These are phyloP conservation scores for Physcomitrium patens DNA, from an alignment of 225 moss, liverwort and hornwort genomes.

Conservation along the genomic window DNA sequence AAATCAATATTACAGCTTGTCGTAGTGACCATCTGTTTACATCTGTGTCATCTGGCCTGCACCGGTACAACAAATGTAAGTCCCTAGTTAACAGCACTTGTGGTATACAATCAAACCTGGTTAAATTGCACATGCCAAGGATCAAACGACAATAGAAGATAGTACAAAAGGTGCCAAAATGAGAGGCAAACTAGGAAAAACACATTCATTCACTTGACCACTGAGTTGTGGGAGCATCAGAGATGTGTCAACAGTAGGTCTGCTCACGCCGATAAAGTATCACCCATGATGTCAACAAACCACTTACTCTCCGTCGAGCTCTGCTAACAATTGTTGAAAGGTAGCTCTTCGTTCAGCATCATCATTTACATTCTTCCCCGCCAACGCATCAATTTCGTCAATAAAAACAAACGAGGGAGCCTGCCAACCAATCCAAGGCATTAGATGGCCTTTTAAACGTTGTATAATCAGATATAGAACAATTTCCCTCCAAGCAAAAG, in stretches of 20 bases:
- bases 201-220: slow-evolving; percentile 5
- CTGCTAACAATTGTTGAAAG: slow-evolving; percentile 91
- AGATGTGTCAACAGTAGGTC: not conserved
- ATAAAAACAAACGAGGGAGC: slow-evolving; percentile 98
- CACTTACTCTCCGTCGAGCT: slow-evolving; percentile 99
- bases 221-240: slow-evolving; percentile 22
- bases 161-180: not conserved
- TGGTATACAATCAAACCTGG: slow-evolving; percentile 1
- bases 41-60: slow-evolving; percentile 98
- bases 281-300: not conserved
- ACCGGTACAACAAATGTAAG: slow-evolving; percentile 27
- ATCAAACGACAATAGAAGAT: not conserved
- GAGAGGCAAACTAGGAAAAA: not conserved
- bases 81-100: not conserved
- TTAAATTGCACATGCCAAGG: slow-evolving; percentile 13
- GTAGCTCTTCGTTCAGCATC: slow-evolving; percentile 98
- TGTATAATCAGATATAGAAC: slow-evolving; percentile 4
- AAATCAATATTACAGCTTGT: slow-evolving; percentile 93
- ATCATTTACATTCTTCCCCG: slow-evolving; percentile 91
- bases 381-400: slow-evolving; percentile 98
- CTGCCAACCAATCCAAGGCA: slow-evolving; percentile 50
- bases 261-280: not conserved
- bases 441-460: slow-evolving; percentile 12
- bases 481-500: slow-evolving; percentile 23
- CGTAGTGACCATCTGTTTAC: slow-evolving; percentile 86